Evolutionary conservation across 805 yeast genomes (phyloP), one percentile per base, ranked within the genome.

Genomic region (Ogataea glucozyma): DNA sequence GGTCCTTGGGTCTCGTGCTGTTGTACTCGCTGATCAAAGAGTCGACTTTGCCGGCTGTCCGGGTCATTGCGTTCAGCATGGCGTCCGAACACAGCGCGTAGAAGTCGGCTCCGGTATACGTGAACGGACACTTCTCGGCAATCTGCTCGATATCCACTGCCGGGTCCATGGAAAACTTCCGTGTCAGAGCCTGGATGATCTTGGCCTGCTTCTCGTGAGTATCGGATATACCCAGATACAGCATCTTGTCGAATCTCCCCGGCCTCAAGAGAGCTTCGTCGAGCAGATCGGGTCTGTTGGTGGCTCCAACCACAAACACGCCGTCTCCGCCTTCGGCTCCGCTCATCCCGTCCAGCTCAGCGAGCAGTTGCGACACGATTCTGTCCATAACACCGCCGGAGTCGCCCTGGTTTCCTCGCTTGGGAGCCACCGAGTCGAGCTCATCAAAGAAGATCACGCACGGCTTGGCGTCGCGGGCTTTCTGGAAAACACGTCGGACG

Each of bases 371-470:
- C 0, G 97, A 90, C 0, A 93, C 99, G 51, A 93, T 93, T 64
- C 99, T 78, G 61, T 93, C 99, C 99, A 93, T 93, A 2, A 93
- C 98, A 53, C 98, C 99, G 13, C 98, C 98, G 2, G 97, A 89
- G 64, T 93, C 99, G 18, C 99, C 98, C 60, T 93, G 97, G 61
- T 91, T 90, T 21, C 99, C 99, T 70, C 98, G 81, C 62, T 93
- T 91, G 2, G 98, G 98, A 0, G 99, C 99, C 1, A 93, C 97
- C 1, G 97, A 89, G 66, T 93, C 99, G 65, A 93, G 74, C 67
- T 93, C 99, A 68, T 93, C 99, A 60, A 93, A 93, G 65, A 93
- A 93, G 13, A 93, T 89, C 14, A 93, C 97, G 71, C 99, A 93
- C 1, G 99, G 99, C 61, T 84, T 86, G 11, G 98, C 97, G 64